Base-by-base conservation (phyloP, 768 basidiomycete genomes). In the Termitomyces titanicus region DNA sequence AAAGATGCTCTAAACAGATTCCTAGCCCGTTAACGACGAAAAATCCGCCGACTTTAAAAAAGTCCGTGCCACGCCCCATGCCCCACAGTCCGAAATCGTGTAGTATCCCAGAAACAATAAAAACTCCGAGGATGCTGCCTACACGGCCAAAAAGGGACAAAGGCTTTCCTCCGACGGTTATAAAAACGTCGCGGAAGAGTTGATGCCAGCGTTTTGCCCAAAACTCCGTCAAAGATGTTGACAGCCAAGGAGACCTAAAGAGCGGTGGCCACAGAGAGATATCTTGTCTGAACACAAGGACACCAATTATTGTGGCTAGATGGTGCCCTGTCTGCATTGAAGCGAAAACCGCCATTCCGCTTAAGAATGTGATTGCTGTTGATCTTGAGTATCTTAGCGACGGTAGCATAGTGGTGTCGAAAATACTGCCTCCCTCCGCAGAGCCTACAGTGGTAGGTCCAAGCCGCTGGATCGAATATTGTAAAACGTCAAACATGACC, bases 201-300 rank as follows among this genome's bases (percentile, higher is more conserved):
- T 88, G 86, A 60, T 89, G 88, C 88, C 88, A 89, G n/a, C 78
- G 69, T 53, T 57, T 65, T 3, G 77, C 72, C 88, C 88, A 89
- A 54, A 85, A 81, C 22, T 83, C 77, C 35, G 71, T 66, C n/a
- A 89, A 67, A 4, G 85, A 87, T 3, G 80, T 81, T 0, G 82
- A 65, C 10, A 64, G 39, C 79, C 80, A 88, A 3, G 88, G 88
- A 6, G 68, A 48, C 51, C 80, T 70, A 65, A 87, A 86, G 22
- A 83, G 55, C 1, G 84, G 86, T 0, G 87, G 88, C 85, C 85
- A 88, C 47, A 81, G 74, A 0, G 69, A 70, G 0, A 78, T 77
- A 44, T 71, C 58, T 63, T 86, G 83, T 24, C 64, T 61, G 44
- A 86, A 74, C 27, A 84, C 47, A 35, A 74, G 45, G 29, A 82